A percentile compares a stretch with the other conserved stretches of the same genome.
These are phyloP conservation scores for Gentiana dahurica DNA, from an alignment of 257 asterid species.

Conservation along the genomic window DNA sequence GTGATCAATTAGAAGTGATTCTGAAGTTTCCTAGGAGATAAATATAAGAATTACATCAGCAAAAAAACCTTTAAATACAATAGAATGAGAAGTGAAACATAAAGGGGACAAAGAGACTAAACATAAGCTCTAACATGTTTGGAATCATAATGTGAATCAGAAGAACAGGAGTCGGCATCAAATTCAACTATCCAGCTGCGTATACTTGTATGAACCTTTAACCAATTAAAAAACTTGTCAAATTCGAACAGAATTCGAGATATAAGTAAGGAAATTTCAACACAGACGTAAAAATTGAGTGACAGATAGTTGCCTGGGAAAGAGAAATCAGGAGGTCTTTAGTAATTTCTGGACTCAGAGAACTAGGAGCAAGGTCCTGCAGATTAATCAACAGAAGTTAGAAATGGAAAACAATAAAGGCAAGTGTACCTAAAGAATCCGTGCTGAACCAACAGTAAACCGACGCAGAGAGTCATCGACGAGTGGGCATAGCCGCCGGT, in stretches of 20 bases:
- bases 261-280: too few relatives aligned
- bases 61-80: background rate
- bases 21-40: constrained; percentile 32
- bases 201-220: constrained; percentile 51
- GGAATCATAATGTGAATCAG: constrained; percentile 9
- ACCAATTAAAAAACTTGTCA: background rate
- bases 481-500: constrained; percentile 37
- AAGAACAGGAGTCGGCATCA: too few relatives aligned
- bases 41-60: background rate
- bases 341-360: constrained; percentile 35
- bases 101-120: background rate
- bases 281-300: background rate
- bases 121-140: constrained; percentile 20
- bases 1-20: constrained; percentile 13
- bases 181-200: constrained; percentile 45
- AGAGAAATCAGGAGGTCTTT: constrained; percentile 50
- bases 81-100: background rate
- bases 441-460: constrained; percentile 22
- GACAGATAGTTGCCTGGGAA: constrained; percentile 38
- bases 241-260: background rate
- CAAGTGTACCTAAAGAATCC: background rate
- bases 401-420: background rate
- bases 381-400: background rate
- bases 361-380: constrained; percentile 34
- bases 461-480: constrained; percentile 33